Base-by-base conservation (phyloP, 169 alveolate species). In the Plasmodium cynomolgi region DNA sequence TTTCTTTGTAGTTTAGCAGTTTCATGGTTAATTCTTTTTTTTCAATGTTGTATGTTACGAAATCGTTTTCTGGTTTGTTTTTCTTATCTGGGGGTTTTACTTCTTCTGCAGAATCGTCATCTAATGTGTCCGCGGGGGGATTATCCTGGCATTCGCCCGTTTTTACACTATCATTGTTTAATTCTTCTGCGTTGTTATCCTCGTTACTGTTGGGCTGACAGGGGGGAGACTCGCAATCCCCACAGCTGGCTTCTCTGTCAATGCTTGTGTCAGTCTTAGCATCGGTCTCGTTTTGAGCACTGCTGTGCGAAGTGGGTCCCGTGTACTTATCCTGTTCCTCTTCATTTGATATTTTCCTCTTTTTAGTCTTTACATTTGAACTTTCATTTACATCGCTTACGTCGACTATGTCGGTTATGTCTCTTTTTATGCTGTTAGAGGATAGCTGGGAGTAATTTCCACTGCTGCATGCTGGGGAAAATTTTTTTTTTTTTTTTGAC, bases 1-100 rank as follows among this genome's bases (percentile, higher is more conserved):
- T 93, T 44, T 92, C 93, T 29, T 94, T 91, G 75, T 95, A 95
- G 81, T 86, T 86, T 86, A 86, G 72, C 7, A 71, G 81, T 20
- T 86, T 86, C 88, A 86, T 86, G 17, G 93, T 86, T 54, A 86
- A 56, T 58, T 86, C 93, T 54, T 86, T 62, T n/a, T 86, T 58
- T 75, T 86, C 93, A 77, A 77, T 86, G 47, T 86, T 86, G 47
- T 84, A 86, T 17, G 93, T 86, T 86, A 77, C 68, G 62, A 77
- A 23, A 75, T 86, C 81, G 3, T 62, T 86, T 75, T 72, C 80
- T 7, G 20, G 29, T 4, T 75, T 9, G 39, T 71, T 86, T 54
- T 39, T 31, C 50, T 74, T 34, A 84, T 84, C 47, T 73, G 39
- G 37, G 20, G 44, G 37, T 31, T 75, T 86, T 50, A 33, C 56